Evolutionary conservation across 2,329 filamentous ascomycete species (phyloP), one percentile per base, ranked within the genome.

Genomic region (Aphanocladium album): DNA sequence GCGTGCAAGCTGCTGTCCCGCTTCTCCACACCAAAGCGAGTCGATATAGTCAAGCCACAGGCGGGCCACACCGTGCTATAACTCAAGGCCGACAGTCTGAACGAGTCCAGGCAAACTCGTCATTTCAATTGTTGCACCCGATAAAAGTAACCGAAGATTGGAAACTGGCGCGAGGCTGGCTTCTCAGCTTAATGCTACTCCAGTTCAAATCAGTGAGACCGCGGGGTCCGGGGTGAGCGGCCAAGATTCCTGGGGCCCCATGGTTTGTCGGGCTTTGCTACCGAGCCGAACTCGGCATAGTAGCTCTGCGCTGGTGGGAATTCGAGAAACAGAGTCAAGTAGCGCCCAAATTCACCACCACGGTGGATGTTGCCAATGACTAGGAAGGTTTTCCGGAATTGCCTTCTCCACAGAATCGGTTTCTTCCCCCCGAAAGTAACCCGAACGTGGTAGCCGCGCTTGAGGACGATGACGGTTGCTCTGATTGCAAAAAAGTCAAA

Each of bases 1-100:
- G 7, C 17, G 5, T 43, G 25, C 19, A 30, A 19, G 19, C 45
- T 39, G 27, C 39, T 14, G 49, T 60, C 58, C 43, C 51, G 33
- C 51, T 45, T 60, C 43, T 37, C 58, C 58, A 49, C 51, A 33
- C 50, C n/a, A n/a, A 60, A 37, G 37, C 17, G 21, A 8, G 5
- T 49, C 35, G 56, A 52, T 45, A 35, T 52, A 21, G 23, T 19
- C 56, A 59, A 59, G 56, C 47, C 56, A 59, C 56, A 23, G n/a
- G 56, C 47, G 33, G 35, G 47, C 35, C 56, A 50, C 33, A 19
- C 54, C 43, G n/a, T 27, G 23, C 19, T 9, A 27, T 54, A 39
- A 37, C 6, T 21, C 35, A 5, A 14, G 11, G n/a, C n/a, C n/a
- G n/a, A n/a, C 47, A 47, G 19, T 23, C 14, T 21, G 8, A n/a